Percentiles rank a stretch among this genome's conserved stretches.
Conservation (phyloP, 2,329 filamentous ascomycete species). For the Xylariaceae sp. region DNA sequence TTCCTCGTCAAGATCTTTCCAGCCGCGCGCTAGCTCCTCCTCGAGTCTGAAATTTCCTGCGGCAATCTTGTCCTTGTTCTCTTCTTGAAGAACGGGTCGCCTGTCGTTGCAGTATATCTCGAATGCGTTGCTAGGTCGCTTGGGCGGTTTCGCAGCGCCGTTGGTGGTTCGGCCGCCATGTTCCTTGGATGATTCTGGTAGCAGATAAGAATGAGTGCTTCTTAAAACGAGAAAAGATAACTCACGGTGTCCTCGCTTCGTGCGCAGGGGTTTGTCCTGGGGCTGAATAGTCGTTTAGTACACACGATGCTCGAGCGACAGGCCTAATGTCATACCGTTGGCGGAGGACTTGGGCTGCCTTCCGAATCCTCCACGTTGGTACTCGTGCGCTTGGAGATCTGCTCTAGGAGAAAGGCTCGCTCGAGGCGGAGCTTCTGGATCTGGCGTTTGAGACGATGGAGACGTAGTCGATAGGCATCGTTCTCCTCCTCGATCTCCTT, state of each 20-base stretch:
- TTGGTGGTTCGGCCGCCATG: conserved; percentile 35
- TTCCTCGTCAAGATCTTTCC: conserved; percentile 51
- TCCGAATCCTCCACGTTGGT: conserved; percentile 75
- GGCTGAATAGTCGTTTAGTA: conserved; percentile 49
- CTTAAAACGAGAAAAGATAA: conserved; percentile 47
- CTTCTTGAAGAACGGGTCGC: conserved; percentile 43
- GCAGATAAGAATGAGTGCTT: conserved; percentile 52
- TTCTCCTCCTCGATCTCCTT: conserved; percentile 91
- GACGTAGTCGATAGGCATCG: conserved; percentile 75
- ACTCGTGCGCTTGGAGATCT: conserved; percentile 71
- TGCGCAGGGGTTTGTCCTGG: conserved; percentile 73
- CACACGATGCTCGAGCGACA: conserved; percentile 1
- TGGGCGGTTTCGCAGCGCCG: conserved; percentile 40
- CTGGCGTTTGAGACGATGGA: conserved; percentile 76
- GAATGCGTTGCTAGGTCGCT: conserved; percentile 49
- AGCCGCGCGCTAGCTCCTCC: conserved; percentile 53
- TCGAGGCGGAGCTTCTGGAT: conserved; percentile 91
- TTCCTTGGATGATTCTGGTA: conserved; percentile 38
- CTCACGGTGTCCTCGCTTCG: conserved; percentile 70
- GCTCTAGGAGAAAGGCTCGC: conserved; percentile 71
- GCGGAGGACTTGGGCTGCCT: conserved; percentile 74
- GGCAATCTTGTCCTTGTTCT: conserved; percentile 41
- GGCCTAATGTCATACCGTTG: conserved; percentile 53
- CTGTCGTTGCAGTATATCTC: conserved; percentile 54
- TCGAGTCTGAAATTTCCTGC: conserved; percentile 43